These are phyloP conservation scores for Neurospora hispaniola DNA, from an alignment of 495 filamentous ascomycete genomes.

Conservation along the genomic window DNA sequence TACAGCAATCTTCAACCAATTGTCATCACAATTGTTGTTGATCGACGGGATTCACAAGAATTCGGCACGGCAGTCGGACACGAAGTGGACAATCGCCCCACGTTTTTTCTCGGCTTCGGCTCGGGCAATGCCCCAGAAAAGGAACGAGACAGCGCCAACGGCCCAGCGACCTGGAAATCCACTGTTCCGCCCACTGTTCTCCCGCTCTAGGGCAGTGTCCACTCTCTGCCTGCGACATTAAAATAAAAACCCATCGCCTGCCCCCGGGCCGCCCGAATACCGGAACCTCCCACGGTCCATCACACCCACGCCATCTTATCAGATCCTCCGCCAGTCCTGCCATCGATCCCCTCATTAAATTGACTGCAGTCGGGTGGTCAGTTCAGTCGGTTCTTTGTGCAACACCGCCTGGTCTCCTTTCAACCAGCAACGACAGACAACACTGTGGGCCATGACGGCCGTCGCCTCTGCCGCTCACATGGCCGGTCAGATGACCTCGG, in stretches of 20 bases:
- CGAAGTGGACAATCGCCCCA: not conserved
- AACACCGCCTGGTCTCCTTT: not conserved
- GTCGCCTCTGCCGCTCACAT: not conserved
- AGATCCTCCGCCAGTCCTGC: not conserved
- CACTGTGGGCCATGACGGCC: slow-evolving; percentile 2
- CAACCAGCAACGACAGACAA: not conserved
- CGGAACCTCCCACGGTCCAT: not conserved
- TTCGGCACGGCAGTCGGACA: not conserved
- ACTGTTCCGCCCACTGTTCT: not conserved
- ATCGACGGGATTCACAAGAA: not conserved
- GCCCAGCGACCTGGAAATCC: not conserved
- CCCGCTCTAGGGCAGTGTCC: not conserved
- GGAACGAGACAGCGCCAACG: not conserved
- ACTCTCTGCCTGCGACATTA: not conserved
- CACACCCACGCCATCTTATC: not conserved
- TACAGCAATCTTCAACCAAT: not conserved
- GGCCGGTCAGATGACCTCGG: not conserved
- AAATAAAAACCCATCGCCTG: not conserved
- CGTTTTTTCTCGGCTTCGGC: not conserved
- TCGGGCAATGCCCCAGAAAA: not conserved
- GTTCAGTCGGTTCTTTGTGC: not conserved
- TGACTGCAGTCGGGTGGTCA: not conserved
- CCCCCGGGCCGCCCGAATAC: not conserved
- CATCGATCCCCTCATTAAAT: not conserved
- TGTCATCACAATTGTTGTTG: no score